phyloP scores from a whole-genome alignment of 2,329 filamentous ascomycete genomes.

The Ophiosphaerella herpotricha region DNA sequence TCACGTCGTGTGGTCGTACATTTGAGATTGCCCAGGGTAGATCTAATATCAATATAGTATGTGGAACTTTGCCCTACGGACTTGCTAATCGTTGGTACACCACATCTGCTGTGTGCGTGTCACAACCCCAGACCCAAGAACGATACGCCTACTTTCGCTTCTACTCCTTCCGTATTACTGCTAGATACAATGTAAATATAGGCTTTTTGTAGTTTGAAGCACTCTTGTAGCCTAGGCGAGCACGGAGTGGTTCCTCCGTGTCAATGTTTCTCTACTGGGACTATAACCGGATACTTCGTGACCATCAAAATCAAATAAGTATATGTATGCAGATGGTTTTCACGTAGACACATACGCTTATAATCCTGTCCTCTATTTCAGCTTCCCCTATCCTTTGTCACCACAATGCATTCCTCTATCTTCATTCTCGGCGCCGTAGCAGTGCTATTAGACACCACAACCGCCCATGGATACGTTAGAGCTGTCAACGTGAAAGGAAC shows the following conservation, averaged over 20 bases:
- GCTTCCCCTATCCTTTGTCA: background rate
- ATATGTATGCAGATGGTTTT: slow-evolving; percentile 9
- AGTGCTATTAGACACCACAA: slow-evolving; percentile 24
- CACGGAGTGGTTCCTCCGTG: background rate
- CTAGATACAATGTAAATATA: background rate
- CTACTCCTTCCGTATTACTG: slow-evolving; percentile 7
- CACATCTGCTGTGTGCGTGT: slow-evolving; percentile 1
- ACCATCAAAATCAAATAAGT: background rate
- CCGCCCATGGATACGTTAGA: slow-evolving; percentile 40
- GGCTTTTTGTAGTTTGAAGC: slow-evolving; percentile 8
- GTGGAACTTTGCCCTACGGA: slow-evolving; percentile 6
- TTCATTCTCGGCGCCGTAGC: slow-evolving; percentile 24
- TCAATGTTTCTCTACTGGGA: background rate
- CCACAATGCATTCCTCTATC: slow-evolving; percentile 23
- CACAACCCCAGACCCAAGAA: slow-evolving; percentile 3
- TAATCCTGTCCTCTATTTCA: background rate
- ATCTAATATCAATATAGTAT: slow-evolving; percentile 22
- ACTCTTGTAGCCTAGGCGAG: slow-evolving; percentile 5
- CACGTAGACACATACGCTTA: background rate
- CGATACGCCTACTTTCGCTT: slow-evolving; percentile 4
- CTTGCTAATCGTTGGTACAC: slow-evolving; percentile 1
- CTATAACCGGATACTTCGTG: background rate
- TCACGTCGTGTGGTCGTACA: slow-evolving; percentile 3
- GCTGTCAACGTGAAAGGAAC: slow-evolving; percentile 27
- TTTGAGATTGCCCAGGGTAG: background rate